phyloP scores from a whole-genome alignment of 1,284 basidiomycete genomes.

The Phaffia rhodozyma region DNA sequence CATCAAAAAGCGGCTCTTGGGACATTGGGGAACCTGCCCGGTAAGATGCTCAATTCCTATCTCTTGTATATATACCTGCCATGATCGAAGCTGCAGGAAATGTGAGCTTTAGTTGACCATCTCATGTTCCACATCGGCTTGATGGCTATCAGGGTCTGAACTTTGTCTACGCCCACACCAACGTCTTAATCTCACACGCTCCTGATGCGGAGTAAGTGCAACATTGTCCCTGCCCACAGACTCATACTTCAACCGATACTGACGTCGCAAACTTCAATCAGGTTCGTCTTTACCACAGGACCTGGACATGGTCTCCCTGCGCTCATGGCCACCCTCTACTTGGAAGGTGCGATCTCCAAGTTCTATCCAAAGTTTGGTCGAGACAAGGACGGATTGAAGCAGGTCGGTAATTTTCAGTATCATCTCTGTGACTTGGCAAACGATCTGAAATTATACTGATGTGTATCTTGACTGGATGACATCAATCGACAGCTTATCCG shows the following conservation, averaged over 20 bases:
- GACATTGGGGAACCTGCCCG: slow-evolving; percentile 31
- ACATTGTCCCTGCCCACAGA: slow-evolving; percentile 25
- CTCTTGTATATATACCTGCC: neutral
- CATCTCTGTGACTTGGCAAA: slow-evolving; percentile 51
- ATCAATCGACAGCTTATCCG: slow-evolving; percentile 26
- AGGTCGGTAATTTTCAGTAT: slow-evolving; percentile 53
- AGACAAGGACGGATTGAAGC: slow-evolving; percentile 50
- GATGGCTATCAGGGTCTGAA: slow-evolving; percentile 48
- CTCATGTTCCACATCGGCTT: slow-evolving; percentile 5
- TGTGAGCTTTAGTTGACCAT: neutral
- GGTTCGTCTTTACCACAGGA: slow-evolving; percentile 35
- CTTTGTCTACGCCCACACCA: slow-evolving; percentile 68
- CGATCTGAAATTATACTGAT: too few relatives aligned
- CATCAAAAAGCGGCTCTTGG: slow-evolving; percentile 46
- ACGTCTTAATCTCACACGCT: slow-evolving; percentile 46
- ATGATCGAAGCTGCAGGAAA: neutral
- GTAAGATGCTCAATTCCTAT: neutral
- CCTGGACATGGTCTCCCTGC: slow-evolving; percentile 51
- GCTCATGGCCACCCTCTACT: slow-evolving; percentile 63
- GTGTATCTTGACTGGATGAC: slow-evolving; percentile 7
- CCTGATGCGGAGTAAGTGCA: slow-evolving; percentile 9
- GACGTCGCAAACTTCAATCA: neutral
- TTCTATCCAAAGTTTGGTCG: slow-evolving; percentile 64
- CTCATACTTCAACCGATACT: slow-evolving; percentile 29
- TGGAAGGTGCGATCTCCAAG: slow-evolving; percentile 60